Conservation (phyloP, 345 rosid genomes). For the Firmiana major region DNA sequence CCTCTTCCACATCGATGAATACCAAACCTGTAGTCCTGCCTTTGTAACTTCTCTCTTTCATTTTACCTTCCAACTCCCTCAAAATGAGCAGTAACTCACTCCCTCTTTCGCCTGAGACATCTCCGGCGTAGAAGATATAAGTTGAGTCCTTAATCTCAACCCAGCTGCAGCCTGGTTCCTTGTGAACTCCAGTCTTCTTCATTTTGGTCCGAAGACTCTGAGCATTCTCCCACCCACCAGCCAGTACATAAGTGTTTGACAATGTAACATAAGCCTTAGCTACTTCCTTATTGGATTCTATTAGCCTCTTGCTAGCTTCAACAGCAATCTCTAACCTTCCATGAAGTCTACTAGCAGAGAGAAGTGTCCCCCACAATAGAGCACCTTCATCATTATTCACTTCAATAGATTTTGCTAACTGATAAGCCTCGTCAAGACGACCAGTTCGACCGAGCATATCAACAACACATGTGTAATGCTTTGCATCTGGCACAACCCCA, state of each 20-base stretch:
- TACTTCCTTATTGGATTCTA: slow-evolving; percentile 54
- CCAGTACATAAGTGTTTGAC: slow-evolving; percentile 55
- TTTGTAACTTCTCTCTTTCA: slow-evolving; percentile 53
- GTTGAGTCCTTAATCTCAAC: slow-evolving; percentile 49
- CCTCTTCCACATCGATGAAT: slow-evolving; percentile 62
- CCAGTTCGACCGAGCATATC: slow-evolving; percentile 82
- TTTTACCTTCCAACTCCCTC: slow-evolving; percentile 48
- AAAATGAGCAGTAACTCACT: slow-evolving; percentile 40
- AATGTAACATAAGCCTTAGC: slow-evolving; percentile 62
- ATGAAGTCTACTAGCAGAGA: slow-evolving; percentile 68
- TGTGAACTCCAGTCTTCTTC: slow-evolving; percentile 54
- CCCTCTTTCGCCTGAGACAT: slow-evolving; percentile 37
- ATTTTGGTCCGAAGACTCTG: slow-evolving; percentile 51
- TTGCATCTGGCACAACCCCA: slow-evolving; percentile 50
- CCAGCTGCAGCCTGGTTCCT: slow-evolving; percentile 86
- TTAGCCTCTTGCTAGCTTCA: slow-evolving; percentile 52
- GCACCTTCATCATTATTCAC: slow-evolving; percentile 47
- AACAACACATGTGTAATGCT: slow-evolving; percentile 71
- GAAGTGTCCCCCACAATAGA: slow-evolving; percentile 71
- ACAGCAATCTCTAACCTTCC: slow-evolving; percentile 67
- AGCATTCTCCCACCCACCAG: slow-evolving; percentile 66
- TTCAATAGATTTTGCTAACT: slow-evolving; percentile 46
- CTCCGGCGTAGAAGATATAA: slow-evolving; percentile 56
- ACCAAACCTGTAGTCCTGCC: slow-evolving; percentile 42
- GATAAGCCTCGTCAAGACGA: slow-evolving; percentile 64